Percentiles rank a stretch among this genome's conserved stretches.
These are phyloP conservation scores for Penicillium longicatenatum DNA, from an alignment of 495 filamentous ascomycete genomes.

Conservation along the genomic window DNA sequence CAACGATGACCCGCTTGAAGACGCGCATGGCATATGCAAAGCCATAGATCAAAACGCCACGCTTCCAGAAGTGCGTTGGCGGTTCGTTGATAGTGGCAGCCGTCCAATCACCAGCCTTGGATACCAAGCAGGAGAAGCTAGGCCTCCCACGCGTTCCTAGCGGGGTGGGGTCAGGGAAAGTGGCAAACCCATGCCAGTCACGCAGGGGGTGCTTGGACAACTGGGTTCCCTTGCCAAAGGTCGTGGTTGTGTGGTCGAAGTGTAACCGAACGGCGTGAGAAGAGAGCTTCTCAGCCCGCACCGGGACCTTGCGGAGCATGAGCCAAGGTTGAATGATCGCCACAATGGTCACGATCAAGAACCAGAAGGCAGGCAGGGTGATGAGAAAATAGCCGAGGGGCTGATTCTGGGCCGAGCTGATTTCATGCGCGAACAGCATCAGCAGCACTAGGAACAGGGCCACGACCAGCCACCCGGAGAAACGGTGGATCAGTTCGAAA, in stretches of 20 bases:
- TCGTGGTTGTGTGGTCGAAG: constrained; percentile 58
- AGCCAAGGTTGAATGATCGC: constrained; percentile 48
- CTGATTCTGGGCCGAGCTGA: constrained; percentile 24
- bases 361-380: constrained; percentile 46
- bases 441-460: constrained; percentile 49
- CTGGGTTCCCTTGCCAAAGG: constrained; percentile 48
- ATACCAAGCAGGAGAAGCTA: constrained; percentile 69
- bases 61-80: constrained; percentile 48
- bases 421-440: constrained; percentile 39
- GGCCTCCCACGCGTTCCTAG: constrained; percentile 15
- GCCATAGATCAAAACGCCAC: constrained; percentile 60
- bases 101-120: constrained; percentile 88
- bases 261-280: constrained; percentile 72
- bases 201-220: constrained; percentile 58
- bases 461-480: constrained; percentile 54
- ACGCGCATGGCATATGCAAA: constrained; percentile 72
- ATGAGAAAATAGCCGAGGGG: constrained; percentile 39
- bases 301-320: constrained; percentile 50
- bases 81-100: constrained; percentile 61
- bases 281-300: constrained; percentile 65
- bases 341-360: constrained; percentile 37
- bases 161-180: constrained; percentile 54
- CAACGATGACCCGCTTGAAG: constrained; percentile 68
- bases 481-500: constrained; percentile 60
- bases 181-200: constrained; percentile 84